Percentiles rank a stretch among this genome's conserved stretches.
Conservation (phyloP, 1,284 basidiomycete species). For the Ustilago trichophora region DNA sequence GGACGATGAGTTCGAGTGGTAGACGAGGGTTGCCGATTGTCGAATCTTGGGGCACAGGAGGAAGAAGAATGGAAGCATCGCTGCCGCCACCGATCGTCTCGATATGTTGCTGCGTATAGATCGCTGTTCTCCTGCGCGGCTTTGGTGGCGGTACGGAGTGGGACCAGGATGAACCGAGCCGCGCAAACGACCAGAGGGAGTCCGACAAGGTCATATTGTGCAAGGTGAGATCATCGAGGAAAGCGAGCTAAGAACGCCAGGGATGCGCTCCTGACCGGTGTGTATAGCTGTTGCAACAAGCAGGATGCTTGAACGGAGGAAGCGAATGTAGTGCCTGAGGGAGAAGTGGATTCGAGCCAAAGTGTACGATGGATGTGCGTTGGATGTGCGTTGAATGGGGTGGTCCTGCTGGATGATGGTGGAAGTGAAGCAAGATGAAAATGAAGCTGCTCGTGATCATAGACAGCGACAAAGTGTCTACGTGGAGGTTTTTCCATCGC, state of each 20-base stretch:
- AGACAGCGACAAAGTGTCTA: background rate
- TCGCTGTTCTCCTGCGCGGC: constrained; percentile 12
- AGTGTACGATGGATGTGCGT: too few relatives aligned
- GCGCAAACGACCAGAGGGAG: constrained; percentile 26
- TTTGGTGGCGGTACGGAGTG: background rate
- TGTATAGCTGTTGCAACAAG: too few relatives aligned
- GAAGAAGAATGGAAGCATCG: background rate
- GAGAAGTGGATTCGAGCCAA: too few relatives aligned
- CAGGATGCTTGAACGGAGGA: too few relatives aligned
- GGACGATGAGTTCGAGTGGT: constrained; percentile 28
- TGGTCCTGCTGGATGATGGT: constrained; percentile 3
- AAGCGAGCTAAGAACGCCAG: background rate
- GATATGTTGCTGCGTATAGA: constrained; percentile 32
- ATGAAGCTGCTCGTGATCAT: constrained; percentile 21
- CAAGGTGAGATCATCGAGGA: constrained; percentile 1
- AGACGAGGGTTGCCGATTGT: constrained; percentile 6
- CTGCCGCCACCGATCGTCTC: constrained; percentile 37
- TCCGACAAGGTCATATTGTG: constrained; percentile 23
- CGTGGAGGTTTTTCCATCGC: constrained; percentile 10
- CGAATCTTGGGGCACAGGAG: background rate
- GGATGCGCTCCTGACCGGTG: constrained; percentile 6
- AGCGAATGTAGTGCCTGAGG: too few relatives aligned
- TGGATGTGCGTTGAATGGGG: too few relatives aligned
- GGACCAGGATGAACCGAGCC: constrained; percentile 10
- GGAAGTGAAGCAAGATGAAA: constrained; percentile 4